Percentiles rank a stretch among this genome's conserved stretches.
Conservation (phyloP, 345 rosid genomes). For the Ceriops zippeliana region DNA sequence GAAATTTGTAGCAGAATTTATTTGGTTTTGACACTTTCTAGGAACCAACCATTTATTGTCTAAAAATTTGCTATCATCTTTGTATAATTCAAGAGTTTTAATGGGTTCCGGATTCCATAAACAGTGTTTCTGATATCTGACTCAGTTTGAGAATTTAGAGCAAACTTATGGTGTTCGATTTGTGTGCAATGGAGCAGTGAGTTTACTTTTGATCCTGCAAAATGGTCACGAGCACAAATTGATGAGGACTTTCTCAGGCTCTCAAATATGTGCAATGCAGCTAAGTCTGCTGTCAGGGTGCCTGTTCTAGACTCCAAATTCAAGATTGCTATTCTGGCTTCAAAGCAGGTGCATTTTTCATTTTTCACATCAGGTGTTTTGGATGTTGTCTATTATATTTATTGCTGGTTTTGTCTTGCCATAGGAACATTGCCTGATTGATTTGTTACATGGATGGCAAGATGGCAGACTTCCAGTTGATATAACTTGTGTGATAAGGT, state of each 20-base stretch:
- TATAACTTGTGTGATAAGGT: conserved; percentile 90
- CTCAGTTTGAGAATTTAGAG: neutral
- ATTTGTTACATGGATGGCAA: conserved; percentile 86
- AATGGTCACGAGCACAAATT: conserved; percentile 75
- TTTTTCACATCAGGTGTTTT: neutral
- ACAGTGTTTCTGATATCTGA: neutral
- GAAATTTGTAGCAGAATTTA: neutral
- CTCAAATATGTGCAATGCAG: conserved; percentile 51
- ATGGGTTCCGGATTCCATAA: no score
- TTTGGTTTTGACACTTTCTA: neutral
- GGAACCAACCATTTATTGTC: neutral
- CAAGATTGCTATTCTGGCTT: conserved; percentile 81
- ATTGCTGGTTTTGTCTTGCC: conserved; percentile 13
- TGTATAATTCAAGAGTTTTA: no score
- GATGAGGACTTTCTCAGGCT: conserved; percentile 67
- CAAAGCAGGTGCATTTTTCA: conserved; percentile 59
- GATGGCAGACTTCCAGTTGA: conserved; percentile 86
- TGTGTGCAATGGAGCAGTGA: conserved; percentile 40
- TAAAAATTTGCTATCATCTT: neutral
- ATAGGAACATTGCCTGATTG: conserved; percentile 90
- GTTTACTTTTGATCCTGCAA: conserved; percentile 67
- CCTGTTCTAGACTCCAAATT: conserved; percentile 77
- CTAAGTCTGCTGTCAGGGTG: conserved; percentile 71
- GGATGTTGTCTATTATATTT: neutral
- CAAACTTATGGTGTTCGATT: neutral